Evolutionary conservation across 495 filamentous ascomycete genomes (phyloP).

Genomic region (Cladorrhinum samala): DNA sequence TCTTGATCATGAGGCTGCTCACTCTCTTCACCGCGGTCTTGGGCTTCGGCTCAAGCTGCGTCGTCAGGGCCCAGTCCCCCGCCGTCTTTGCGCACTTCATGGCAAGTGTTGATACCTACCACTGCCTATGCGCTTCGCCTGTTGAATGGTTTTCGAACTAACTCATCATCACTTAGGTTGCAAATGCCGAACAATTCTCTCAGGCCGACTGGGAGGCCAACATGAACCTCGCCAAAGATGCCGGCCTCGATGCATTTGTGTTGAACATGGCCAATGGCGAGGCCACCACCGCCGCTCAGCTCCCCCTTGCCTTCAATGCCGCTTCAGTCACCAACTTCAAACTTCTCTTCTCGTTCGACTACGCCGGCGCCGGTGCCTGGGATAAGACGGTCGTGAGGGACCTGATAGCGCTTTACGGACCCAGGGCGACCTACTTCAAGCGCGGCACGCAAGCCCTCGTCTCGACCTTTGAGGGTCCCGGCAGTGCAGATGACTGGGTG

Average conservation of each 20-base stretch:
- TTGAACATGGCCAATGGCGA: conserved; percentile 31
- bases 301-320: conserved; percentile 29
- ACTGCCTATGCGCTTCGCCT: no score
- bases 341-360: conserved; percentile 40
- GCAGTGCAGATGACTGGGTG: conserved; percentile 18
- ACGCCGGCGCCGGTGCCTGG: conserved; percentile 23
- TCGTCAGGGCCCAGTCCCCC: not conserved
- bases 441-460: conserved; percentile 23
- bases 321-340: conserved; percentile 27
- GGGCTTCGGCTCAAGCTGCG: not conserved
- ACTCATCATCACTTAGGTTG: conserved; percentile 14
- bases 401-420: conserved; percentile 23
- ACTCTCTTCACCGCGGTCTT: not conserved
- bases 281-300: conserved; percentile 16
- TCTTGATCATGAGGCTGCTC: not conserved
- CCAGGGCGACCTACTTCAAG: conserved; percentile 22
- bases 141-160: not conserved
- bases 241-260: conserved; percentile 33
- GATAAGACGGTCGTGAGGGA: conserved; percentile 20
- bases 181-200: conserved; percentile 22
- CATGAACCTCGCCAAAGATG: conserved; percentile 25
- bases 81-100: conserved; percentile 26
- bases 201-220: conserved; percentile 29
- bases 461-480: conserved; percentile 28
- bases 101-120: conserved; percentile 6